These are phyloP conservation scores for Salicornia ramosissima DNA, from an alignment of 148 eudicot genomes.

Conservation along the genomic window DNA sequence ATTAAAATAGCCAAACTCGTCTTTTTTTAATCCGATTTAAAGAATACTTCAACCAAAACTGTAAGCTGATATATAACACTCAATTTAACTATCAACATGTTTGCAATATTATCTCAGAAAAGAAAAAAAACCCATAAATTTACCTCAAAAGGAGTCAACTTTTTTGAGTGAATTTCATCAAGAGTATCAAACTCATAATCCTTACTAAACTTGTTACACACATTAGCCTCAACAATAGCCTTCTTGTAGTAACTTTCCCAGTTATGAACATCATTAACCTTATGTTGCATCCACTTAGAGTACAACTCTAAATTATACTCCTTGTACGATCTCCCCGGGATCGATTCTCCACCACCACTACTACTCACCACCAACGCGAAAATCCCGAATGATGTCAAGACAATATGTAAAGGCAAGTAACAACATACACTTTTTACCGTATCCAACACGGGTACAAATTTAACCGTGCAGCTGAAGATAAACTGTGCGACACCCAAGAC, in stretches of 20 bases:
- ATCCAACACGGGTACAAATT: too few relatives aligned
- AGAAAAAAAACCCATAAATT: too few relatives aligned
- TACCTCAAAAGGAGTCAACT: too few relatives aligned
- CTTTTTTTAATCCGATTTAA: too few relatives aligned
- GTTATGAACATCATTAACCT: constrained; percentile 6
- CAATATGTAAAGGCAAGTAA: not conserved
- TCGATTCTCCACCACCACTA: not conserved
- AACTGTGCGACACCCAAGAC: not conserved
- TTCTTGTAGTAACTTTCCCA: constrained; percentile 11
- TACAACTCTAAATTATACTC: not conserved
- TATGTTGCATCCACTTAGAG: constrained; percentile 6
- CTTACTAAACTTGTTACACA: not conserved
- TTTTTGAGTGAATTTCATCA: too few relatives aligned
- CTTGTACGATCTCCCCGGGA: not conserved
- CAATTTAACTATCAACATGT: too few relatives aligned
- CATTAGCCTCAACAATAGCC: not conserved
- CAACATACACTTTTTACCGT: not conserved
- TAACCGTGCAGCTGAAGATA: too few relatives aligned
- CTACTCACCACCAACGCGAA: constrained; percentile 3
- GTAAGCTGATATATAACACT: too few relatives aligned
- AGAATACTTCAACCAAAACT: too few relatives aligned
- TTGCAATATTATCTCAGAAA: too few relatives aligned
- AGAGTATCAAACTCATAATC: too few relatives aligned
- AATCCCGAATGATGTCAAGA: not conserved
- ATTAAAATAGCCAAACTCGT: too few relatives aligned